Evolutionary conservation across 768 basidiomycete genomes (phyloP).

Genomic region (Scleroderma bovista): DNA sequence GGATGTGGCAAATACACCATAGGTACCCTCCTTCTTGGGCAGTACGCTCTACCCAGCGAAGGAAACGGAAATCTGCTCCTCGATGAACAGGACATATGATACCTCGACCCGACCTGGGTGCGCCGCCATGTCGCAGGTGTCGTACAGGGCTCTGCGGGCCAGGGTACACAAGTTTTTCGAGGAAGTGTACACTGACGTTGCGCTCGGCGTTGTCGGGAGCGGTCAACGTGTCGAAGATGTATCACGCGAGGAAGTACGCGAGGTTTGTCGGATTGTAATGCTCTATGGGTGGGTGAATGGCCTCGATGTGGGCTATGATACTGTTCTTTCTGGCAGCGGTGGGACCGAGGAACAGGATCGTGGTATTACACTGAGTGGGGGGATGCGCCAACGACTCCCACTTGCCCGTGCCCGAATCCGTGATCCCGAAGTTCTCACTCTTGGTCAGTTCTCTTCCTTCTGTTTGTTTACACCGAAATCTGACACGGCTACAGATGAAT

Average conservation of each 20-base stretch:
- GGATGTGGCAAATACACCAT: too few relatives aligned
- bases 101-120: conserved; percentile 67
- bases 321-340: conserved; percentile 49
- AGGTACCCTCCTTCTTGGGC: too few relatives aligned
- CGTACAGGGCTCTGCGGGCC: conserved; percentile 62
- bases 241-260: too few relatives aligned
- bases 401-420: conserved; percentile 88
- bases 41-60: too few relatives aligned
- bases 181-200: too few relatives aligned
- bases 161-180: conserved; percentile 23
- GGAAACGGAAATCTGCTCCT: conserved; percentile 60
- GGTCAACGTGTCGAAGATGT: too few relatives aligned
- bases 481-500: conserved; percentile 53
- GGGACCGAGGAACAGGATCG: conserved; percentile 30
- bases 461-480: too few relatives aligned
- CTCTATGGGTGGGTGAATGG: conserved; percentile 83
- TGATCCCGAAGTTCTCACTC: too few relatives aligned
- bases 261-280: conserved; percentile 79
- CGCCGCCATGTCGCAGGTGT: conserved; percentile 68
- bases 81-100: conserved; percentile 77
- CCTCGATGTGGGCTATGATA: conserved; percentile 88
- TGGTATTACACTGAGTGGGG: conserved; percentile 81
- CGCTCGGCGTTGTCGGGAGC: too few relatives aligned
- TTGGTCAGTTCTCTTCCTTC: too few relatives aligned
- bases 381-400: conserved; percentile 87